phyloP scores from a whole-genome alignment of 257 asterid species.

The Solanum tacnaense region DNA sequence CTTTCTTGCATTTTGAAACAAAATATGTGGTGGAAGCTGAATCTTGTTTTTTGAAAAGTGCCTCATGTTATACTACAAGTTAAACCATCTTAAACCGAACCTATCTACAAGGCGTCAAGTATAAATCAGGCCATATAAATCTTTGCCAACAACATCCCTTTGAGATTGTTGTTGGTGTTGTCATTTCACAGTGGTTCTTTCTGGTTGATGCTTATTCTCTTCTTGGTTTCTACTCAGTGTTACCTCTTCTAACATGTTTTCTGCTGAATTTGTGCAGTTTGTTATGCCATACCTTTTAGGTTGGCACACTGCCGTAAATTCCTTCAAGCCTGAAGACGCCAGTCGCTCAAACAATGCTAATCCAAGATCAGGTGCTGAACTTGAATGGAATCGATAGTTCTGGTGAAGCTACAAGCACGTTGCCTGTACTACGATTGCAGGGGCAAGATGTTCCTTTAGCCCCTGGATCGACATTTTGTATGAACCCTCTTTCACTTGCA shows the following conservation, averaged over 20 bases:
- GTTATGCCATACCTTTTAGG: conserved; percentile 78
- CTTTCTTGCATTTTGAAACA: background rate
- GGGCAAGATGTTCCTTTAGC: background rate
- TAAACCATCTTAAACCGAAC: background rate
- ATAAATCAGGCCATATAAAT: background rate
- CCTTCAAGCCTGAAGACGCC: conserved; percentile 62
- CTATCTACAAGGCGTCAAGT: background rate
- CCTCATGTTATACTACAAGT: background rate
- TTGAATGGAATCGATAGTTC: conserved; percentile 73
- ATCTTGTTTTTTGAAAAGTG: background rate
- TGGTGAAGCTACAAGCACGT: background rate
- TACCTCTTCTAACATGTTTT: conserved; percentile 1
- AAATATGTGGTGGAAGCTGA: background rate
- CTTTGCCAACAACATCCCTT: background rate
- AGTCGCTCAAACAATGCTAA: conserved; percentile 33
- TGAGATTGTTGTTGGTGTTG: background rate
- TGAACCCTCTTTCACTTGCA: background rate
- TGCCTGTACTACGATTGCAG: background rate
- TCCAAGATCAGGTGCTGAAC: conserved; percentile 54
- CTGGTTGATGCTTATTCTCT: background rate
- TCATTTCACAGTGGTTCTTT: background rate
- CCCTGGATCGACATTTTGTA: background rate
- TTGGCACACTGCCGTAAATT: conserved; percentile 73
- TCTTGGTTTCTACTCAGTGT: background rate
- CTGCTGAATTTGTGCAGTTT: conserved; percentile 42